These are phyloP conservation scores for Leucaena leucocephala DNA, from an alignment of 306 rosid species.

Conservation along the genomic window DNA sequence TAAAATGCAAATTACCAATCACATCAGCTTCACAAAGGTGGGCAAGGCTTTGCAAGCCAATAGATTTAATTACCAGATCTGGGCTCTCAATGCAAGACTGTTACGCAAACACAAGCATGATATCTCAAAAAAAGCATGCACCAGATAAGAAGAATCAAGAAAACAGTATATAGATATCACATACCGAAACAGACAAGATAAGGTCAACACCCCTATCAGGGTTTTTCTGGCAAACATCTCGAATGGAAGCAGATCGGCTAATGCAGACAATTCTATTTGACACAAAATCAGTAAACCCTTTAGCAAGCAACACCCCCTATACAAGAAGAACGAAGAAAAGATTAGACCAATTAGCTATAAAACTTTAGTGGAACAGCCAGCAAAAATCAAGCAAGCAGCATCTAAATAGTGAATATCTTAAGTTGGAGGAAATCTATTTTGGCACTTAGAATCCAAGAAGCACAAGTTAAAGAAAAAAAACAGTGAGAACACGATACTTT, in stretches of 20 bases:
- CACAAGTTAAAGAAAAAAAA: not conserved
- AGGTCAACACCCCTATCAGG: slow-evolving; percentile 97
- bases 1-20: slow-evolving; percentile 60
- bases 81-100: slow-evolving; percentile 88
- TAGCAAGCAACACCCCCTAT: slow-evolving; percentile 75
- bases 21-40: slow-evolving; percentile 94
- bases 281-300: slow-evolving; percentile 61
- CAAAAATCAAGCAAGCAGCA: slow-evolving; percentile 22
- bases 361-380: slow-evolving; percentile 26
- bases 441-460: not conserved
- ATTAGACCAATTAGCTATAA: slow-evolving; percentile 24
- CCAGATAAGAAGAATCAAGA: slow-evolving; percentile 36
- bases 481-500: not conserved
- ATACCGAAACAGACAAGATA: slow-evolving; percentile 92
- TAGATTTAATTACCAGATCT: slow-evolving; percentile 75
- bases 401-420: slow-evolving; percentile 11
- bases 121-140: slow-evolving; percentile 40
- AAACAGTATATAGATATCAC: slow-evolving; percentile 31
- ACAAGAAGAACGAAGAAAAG: slow-evolving; percentile 39
- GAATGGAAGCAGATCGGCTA: slow-evolving; percentile 87
- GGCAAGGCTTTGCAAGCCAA: slow-evolving; percentile 95
- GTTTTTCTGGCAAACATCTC: slow-evolving; percentile 86
- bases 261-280: slow-evolving; percentile 70
- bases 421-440: slow-evolving; percentile 21
- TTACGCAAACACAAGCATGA: slow-evolving; percentile 37